phyloP scores from a whole-genome alignment of 2,329 filamentous ascomycete genomes.

The Macrophomina tecta region DNA sequence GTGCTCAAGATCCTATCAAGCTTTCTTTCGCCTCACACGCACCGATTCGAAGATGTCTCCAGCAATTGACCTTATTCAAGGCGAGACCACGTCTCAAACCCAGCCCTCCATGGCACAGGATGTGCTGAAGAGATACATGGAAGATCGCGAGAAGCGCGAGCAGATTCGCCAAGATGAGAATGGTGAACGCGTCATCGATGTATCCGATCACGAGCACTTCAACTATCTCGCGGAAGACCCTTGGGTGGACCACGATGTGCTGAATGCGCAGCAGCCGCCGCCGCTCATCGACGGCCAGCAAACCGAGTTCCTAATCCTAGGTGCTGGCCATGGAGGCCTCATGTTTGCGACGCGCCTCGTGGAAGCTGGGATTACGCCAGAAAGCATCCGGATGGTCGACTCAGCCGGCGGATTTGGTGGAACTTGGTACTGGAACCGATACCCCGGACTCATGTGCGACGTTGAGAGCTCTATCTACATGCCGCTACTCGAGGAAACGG shows the following conservation, averaged over 20 bases:
- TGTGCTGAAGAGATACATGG: too few species aligned
- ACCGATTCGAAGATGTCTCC: too few species aligned
- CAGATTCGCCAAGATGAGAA: too few species aligned
- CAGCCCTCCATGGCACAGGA: too few species aligned
- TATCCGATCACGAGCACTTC: background rate
- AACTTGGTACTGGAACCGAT: constrained; percentile 40
- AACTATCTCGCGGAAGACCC: constrained; percentile 32
- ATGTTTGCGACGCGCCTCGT: constrained; percentile 49
- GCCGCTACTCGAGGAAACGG: constrained; percentile 51
- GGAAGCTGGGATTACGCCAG: constrained; percentile 42
- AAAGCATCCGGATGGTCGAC: constrained; percentile 44
- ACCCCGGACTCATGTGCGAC: constrained; percentile 35
- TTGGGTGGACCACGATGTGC: constrained; percentile 32
- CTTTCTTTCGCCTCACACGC: too few species aligned
- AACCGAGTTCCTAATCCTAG: constrained; percentile 45
- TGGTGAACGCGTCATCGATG: too few species aligned
- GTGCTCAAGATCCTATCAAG: too few species aligned
- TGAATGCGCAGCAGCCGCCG: background rate
- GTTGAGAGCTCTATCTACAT: constrained; percentile 35
- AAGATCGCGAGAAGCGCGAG: too few species aligned
- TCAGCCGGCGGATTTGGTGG: constrained; percentile 35
- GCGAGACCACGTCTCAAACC: too few species aligned
- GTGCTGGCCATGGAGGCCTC: constrained; percentile 53
- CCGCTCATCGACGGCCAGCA: constrained; percentile 1
- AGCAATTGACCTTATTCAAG: too few species aligned